Conservation (phyloP, 257 asterid genomes). For the Capsicum pubescens region DNA sequence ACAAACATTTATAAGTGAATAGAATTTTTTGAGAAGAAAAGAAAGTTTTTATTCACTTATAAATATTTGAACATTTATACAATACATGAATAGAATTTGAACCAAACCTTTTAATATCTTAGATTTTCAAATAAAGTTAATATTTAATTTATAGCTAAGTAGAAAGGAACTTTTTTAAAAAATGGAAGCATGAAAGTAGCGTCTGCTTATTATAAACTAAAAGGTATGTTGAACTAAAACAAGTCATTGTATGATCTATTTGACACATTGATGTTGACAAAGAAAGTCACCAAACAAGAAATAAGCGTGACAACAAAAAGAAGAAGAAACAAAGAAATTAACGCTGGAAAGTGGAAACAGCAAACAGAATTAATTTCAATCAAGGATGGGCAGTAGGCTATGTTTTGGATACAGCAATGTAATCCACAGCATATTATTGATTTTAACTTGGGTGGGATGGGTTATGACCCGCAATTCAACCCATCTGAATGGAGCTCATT, state of each 20-base stretch:
- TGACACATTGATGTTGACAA: not conserved
- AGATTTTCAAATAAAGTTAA: not conserved
- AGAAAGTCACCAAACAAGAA: not conserved
- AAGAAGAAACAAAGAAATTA: constrained; percentile 12
- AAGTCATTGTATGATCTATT: not conserved
- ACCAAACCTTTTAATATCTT: not conserved
- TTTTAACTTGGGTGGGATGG: not conserved
- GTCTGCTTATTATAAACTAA: not conserved
- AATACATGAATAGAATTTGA: not conserved
- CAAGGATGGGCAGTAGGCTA: not conserved
- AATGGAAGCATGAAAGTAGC: not conserved
- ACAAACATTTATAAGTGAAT: not conserved
- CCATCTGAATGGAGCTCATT: not conserved
- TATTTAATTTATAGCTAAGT: not conserved
- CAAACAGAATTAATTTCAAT: not conserved
- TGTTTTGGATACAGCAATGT: not conserved
- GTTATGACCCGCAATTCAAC: not conserved
- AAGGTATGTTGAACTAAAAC: constrained; percentile 7
- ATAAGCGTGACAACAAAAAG: not conserved
- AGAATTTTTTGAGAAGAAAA: not conserved
- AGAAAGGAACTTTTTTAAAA: constrained; percentile 3
- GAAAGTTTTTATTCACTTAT: not conserved
- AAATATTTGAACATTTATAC: not conserved
- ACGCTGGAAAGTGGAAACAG: not conserved
- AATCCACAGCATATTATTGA: not conserved